These are phyloP conservation scores for Deinandra increscens DNA, from an alignment of 129 eudicot species.

Conservation along the genomic window DNA sequence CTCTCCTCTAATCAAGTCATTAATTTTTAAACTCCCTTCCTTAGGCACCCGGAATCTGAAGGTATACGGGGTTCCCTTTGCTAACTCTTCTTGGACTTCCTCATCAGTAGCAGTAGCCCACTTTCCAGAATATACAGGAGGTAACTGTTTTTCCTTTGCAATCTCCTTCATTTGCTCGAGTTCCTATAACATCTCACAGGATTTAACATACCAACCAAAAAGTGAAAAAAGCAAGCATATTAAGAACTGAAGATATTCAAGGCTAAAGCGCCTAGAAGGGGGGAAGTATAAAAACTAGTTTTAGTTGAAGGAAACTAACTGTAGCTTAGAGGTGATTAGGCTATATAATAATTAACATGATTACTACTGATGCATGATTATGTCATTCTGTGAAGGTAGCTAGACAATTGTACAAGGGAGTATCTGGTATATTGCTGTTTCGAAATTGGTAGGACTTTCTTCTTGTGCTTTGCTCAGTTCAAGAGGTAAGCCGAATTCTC, in stretches of 20 bases:
- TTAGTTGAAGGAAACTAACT: background rate
- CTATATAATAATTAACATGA: background rate
- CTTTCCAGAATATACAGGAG: constrained; percentile 90
- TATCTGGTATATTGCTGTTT: too few relatives aligned
- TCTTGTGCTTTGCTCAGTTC: background rate
- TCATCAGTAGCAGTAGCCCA: constrained; percentile 76
- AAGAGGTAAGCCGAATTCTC: background rate
- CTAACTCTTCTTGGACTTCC: constrained; percentile 74
- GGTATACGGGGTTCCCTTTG: constrained; percentile 82
- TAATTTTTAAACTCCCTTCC: constrained; percentile 67
- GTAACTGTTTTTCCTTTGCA: constrained; percentile 73
- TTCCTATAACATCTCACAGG: constrained; percentile 45
- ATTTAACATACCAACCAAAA: background rate
- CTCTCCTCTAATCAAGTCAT: constrained; percentile 88
- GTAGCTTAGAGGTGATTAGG: background rate
- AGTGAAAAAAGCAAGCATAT: background rate
- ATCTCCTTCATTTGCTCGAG: constrained; percentile 85
- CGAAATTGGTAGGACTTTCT: too few relatives aligned
- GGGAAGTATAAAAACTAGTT: constrained; percentile 2
- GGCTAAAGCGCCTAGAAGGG: constrained; percentile 2
- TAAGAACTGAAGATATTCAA: background rate
- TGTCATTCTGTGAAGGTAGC: background rate
- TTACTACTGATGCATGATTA: background rate
- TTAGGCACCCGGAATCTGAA: constrained; percentile 90
- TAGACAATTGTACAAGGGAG: background rate